Evolutionary conservation across 805 yeast species (phyloP), one percentile per base, ranked within the genome.

Genomic region (Candida ovalis): DNA sequence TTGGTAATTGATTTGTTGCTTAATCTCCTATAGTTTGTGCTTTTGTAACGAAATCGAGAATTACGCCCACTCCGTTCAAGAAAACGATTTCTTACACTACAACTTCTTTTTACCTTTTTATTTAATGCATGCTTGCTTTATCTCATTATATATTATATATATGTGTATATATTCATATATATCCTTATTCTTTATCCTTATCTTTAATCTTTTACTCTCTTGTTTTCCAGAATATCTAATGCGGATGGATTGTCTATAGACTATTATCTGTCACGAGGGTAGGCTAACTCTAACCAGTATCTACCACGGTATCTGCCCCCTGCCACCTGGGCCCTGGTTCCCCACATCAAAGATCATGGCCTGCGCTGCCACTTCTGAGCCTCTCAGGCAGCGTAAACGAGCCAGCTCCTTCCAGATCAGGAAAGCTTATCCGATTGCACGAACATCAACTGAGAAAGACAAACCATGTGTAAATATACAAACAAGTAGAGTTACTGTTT

Each of bases 351-450:
- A n/a, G n/a, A n/a, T n/a, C n/a, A n/a, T n/a, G n/a, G n/a, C n/a
- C n/a, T n/a, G n/a, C n/a, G n/a, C n/a, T n/a, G n/a, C n/a, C n/a
- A n/a, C n/a, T n/a, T n/a, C n/a, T n/a, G n/a, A n/a, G n/a, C n/a
- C n/a, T n/a, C n/a, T n/a, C n/a, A n/a, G 10, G 28, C 28, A 25
- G 22, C 8, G 19, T 35, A 10, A 18, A 17, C 22, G 38, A 21
- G 8, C 12, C 21, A 27, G 12, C 30, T 12, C 15, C 38, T 48
- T 41, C 51, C 47, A 25, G 43, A 48, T 27, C 12, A 3, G 51
- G 51, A 40, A 48, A 48, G 45, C 32, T 44, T 48, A 48, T 48
- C 45, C 51, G 47, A 48, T 30, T 19, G 19, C 17, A 6, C 38
- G 8, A 13, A 30, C 35, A 30, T 9, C 5, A n/a, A n/a, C n/a